Conservation (phyloP, 2,329 filamentous ascomycete species). For the Plectosphaerella sp. region DNA sequence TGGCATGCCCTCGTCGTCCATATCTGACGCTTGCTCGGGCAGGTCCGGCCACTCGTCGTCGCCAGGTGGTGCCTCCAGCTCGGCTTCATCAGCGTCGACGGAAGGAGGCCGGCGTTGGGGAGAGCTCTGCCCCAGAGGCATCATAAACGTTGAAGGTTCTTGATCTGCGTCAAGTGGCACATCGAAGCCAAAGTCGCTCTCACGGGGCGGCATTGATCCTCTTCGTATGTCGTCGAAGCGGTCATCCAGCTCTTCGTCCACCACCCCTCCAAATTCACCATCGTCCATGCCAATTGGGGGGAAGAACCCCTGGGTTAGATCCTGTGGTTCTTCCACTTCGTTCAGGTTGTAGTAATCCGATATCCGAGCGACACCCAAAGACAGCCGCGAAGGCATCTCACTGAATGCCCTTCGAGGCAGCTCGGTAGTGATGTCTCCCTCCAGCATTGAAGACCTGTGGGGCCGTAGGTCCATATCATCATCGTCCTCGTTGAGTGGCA, state of each 20-base stretch:
- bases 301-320: constrained; percentile 46
- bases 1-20: constrained; percentile 9
- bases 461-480: constrained; percentile 46
- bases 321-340: constrained; percentile 35
- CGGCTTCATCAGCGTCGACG: constrained; percentile 12
- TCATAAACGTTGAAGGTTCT: constrained; percentile 43
- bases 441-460: constrained; percentile 48
- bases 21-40: neutral
- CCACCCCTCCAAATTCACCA: constrained; percentile 30
- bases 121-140: constrained; percentile 24
- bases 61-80: constrained; percentile 5
- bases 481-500: constrained; percentile 46
- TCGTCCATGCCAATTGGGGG: constrained; percentile 40
- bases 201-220: constrained; percentile 30
- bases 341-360: constrained; percentile 44
- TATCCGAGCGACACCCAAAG: constrained; percentile 46
- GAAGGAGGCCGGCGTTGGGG: constrained; percentile 10
- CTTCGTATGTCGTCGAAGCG: constrained; percentile 33
- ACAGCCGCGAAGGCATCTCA: constrained; percentile 42
- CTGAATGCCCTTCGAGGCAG: constrained; percentile 47
- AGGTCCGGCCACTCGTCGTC: constrained; percentile 7
- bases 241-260: constrained; percentile 20
- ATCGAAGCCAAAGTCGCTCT: constrained; percentile 48
- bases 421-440: constrained; percentile 58
- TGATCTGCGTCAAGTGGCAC: constrained; percentile 42